These are phyloP conservation scores for Cladophialophora yegresii DNA, from an alignment of 2,329 filamentous ascomycete species.

Conservation along the genomic window DNA sequence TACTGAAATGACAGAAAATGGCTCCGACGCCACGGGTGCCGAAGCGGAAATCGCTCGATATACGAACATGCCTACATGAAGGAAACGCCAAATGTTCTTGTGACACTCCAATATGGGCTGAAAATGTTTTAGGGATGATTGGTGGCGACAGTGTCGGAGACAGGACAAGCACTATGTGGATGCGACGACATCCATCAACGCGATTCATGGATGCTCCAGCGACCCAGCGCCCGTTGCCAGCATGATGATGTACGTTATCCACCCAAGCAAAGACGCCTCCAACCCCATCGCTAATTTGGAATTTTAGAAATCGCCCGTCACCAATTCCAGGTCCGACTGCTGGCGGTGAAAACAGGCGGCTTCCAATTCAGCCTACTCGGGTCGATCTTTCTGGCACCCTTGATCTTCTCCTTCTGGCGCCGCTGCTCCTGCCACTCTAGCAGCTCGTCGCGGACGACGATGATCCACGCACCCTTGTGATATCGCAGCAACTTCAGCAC, in stretches of 20 bases:
- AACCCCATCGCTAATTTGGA: constrained; percentile 15
- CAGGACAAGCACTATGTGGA: background rate
- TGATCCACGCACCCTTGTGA: constrained; percentile 94
- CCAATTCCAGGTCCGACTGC: constrained; percentile 94
- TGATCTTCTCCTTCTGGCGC: constrained; percentile 76
- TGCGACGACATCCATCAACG: background rate
- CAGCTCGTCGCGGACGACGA: constrained; percentile 84
- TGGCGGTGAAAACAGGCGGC: constrained; percentile 89
- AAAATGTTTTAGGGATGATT: background rate
- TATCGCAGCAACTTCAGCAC: constrained; percentile 94
- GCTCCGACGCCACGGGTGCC: constrained; percentile 16
- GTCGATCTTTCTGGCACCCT: constrained; percentile 73
- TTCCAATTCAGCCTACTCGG: constrained; percentile 86
- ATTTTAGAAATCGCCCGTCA: constrained; percentile 43
- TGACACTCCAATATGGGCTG: background rate
- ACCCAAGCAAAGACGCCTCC: background rate
- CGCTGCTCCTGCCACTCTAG: constrained; percentile 69
- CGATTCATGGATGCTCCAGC: background rate
- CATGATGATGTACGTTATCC: constrained; percentile 10
- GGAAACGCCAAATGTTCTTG: background rate
- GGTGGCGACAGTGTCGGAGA: background rate
- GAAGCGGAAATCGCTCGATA: constrained; percentile 30
- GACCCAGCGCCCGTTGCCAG: background rate
- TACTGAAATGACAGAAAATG: constrained; percentile 35
- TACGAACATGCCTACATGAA: constrained; percentile 27